Evolutionary conservation across 192 early-diverging fungal genomes (phyloP).

Genomic region (Entomortierella parvispora): DNA sequence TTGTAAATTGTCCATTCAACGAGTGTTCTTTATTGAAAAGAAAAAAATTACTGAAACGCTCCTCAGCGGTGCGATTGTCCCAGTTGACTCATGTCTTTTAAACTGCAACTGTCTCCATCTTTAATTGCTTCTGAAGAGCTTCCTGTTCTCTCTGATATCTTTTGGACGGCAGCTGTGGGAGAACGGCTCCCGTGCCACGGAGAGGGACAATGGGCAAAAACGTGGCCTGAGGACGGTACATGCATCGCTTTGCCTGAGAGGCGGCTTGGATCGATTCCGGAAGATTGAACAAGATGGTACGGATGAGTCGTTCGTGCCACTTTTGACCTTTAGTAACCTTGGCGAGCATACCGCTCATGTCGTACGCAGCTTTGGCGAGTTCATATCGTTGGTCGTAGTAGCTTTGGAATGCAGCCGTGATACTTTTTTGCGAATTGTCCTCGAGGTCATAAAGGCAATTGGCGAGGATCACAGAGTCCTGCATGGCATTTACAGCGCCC

Average conservation of each 20-base stretch:
- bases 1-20: too few relatives aligned
- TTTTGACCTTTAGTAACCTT: background rate
- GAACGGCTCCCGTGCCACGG: slow-evolving; percentile 4
- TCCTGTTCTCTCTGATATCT: slow-evolving; percentile 11
- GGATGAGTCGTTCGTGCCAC: slow-evolving; percentile 6
- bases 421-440: background rate
- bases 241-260: background rate
- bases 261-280: slow-evolving; percentile 3
- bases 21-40: too few relatives aligned
- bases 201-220: slow-evolving; percentile 6
- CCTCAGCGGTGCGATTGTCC: too few relatives aligned
- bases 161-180: slow-evolving; percentile 18
- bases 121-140: too few relatives aligned
- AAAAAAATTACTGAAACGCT: too few relatives aligned
- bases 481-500: slow-evolving; percentile 28
- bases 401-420: slow-evolving; percentile 11
- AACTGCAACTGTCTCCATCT: too few relatives aligned
- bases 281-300: slow-evolving; percentile 11
- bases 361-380: background rate
- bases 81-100: too few relatives aligned
- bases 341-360: background rate
- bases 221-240: slow-evolving; percentile 10
- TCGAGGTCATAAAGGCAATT: slow-evolving; percentile 16
- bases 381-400: slow-evolving; percentile 11
- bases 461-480: slow-evolving; percentile 17